phyloP scores from a whole-genome alignment of 2,329 filamentous ascomycete genomes.

The Talaromyces rugulosus region DNA sequence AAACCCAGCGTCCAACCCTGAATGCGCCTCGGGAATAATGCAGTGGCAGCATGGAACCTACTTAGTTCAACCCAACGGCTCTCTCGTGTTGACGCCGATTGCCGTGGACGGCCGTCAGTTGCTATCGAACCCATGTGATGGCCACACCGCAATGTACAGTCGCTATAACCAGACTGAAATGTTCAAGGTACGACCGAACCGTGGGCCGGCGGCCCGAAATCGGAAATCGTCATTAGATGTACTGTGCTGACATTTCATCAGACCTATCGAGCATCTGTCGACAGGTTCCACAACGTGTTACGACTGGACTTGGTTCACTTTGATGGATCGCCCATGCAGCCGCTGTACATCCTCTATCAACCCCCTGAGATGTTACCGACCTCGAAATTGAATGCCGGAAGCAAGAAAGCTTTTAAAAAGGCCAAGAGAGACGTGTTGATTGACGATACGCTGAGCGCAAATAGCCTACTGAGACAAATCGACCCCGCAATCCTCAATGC shows the following conservation, averaged over 20 bases:
- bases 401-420: conserved; percentile 33
- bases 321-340: conserved; percentile 62
- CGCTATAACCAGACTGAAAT: conserved; percentile 63
- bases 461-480: conserved; percentile 25
- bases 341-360: conserved; percentile 61
- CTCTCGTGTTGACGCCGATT: conserved; percentile 57
- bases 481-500: conserved; percentile 34
- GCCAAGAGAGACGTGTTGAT: conserved; percentile 26
- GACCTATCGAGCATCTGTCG: conserved; percentile 45
- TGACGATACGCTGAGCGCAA: conserved; percentile 21
- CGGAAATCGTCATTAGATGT: not conserved
- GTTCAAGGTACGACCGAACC: conserved; percentile 49
- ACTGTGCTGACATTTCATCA: conserved; percentile 14
- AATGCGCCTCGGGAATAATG: conserved; percentile 62
- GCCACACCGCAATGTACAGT: conserved; percentile 54
- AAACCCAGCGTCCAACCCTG: conserved; percentile 51
- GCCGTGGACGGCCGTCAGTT: conserved; percentile 64
- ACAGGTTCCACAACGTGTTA: conserved; percentile 58
- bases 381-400: conserved; percentile 57
- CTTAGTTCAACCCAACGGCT: conserved; percentile 53
- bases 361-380: conserved; percentile 69
- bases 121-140: conserved; percentile 60
- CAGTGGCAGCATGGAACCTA: conserved; percentile 71
- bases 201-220: not conserved
- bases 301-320: conserved; percentile 62